Evolutionary conservation across 768 basidiomycete species (phyloP).

Genomic region (Mrakia frigida): DNA sequence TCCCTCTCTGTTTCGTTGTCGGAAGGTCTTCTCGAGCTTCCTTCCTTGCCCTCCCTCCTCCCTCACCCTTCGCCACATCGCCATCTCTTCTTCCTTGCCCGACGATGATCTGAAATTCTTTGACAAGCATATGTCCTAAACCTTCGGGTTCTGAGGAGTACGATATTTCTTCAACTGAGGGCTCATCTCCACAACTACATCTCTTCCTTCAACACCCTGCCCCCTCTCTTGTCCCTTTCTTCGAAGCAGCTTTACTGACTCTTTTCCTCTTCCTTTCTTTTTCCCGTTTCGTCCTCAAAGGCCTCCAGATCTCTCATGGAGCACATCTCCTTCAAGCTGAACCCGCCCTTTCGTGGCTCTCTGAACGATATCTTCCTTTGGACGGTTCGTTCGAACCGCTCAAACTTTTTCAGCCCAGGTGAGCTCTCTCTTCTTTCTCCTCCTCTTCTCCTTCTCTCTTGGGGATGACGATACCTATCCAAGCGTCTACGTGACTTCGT

Average conservation of each 20-base stretch:
- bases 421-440: neutral
- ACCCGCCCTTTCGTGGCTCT: neutral
- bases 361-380: neutral
- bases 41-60: neutral
- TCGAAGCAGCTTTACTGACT: neutral
- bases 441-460: neutral
- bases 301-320: neutral
- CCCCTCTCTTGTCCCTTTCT: neutral
- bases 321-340: neutral
- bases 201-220: neutral
- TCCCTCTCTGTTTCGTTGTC: neutral
- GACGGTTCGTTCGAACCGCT: neutral
- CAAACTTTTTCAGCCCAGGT: neutral
- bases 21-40: neutral
- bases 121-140: conserved; percentile 22
- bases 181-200: neutral
- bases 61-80: neutral
- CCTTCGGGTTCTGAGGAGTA: conserved; percentile 17
- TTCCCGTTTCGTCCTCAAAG: neutral
- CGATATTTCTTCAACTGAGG: conserved; percentile 23
- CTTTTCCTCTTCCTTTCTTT: neutral
- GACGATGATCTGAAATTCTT: conserved; percentile 24
- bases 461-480: neutral
- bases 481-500: conserved; percentile 8
- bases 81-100: conserved; percentile 9